Base-by-base conservation (phyloP, 257 asterid species). In the Salvia splendens region DNA sequence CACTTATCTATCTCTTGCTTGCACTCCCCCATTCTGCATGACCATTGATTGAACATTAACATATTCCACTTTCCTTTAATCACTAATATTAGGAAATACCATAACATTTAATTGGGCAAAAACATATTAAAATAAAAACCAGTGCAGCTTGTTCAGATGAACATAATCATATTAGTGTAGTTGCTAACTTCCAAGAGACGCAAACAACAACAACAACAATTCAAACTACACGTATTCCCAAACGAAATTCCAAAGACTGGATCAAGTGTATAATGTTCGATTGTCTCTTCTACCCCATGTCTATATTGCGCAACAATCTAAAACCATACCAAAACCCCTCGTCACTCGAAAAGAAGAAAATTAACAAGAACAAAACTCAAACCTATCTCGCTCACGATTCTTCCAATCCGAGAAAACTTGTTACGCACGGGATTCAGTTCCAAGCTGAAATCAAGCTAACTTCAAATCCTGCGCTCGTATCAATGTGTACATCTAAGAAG, bases 371-470 rank as follows among this genome's bases (percentile, higher is more conserved):
- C 59, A 42, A 71, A 64, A 54, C 50, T 24, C 69, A 70, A 64
- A 77, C 85, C 77, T 56, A 30, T 51, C 61, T 66, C 77, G 41
- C 78, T 73, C 49, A 45, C 45, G 70, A 80, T 69, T 73, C 65
- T 50, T 55, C 17, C 28, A 68, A 67, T 47, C 79, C 67, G 62
- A 48, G 43, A 47, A 16, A 50, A 46, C 38, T 40, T 15, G 1
- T 12, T 35, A 52, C 45, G 33, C 75, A 15, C 70, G 28, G 5
- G 74, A 62, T 52, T 24, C 14, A 48, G 52, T 38, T 60, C 55
- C 53, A 64, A 68, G 73, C 69, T 62, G 68, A 62, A 73, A 77
- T 45, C 68, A 77, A 63, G 59, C 79, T 48, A 53, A 53, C 71
- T 48, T 47, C 11, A 60, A 49, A 30, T 32, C 52, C 67, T 33